Base-by-base conservation (phyloP, 2,329 filamentous ascomycete species). In the Tolypocladium capitatum region DNA sequence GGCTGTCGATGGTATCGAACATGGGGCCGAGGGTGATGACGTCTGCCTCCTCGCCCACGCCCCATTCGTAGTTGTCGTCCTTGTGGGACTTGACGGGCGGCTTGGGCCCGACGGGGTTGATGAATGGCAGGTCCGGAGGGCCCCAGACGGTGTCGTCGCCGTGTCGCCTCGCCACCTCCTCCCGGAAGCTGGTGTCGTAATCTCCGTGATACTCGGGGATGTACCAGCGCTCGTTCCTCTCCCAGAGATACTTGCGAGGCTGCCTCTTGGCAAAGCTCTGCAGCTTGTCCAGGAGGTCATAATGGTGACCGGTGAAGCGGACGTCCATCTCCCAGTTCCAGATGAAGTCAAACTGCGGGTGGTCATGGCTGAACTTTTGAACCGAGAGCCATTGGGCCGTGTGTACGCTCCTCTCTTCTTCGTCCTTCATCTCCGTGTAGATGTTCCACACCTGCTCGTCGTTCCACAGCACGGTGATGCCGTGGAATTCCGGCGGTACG, bases 321-420 rank as follows among this genome's bases (percentile, higher is more conserved):
- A 83, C 81, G 59, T 92, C 86, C 66, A 88, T 85, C 60, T 92
- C 87, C 86, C 85, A 90, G 61, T 91, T 90, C 85, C 86, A 92
- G 55, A 88, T 74, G 56, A 78, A 88, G 55, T 90, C 84, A 53
- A 86, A 92, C 56, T 91, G 80, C 0, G 84, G 84, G 56, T 88
- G 82, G 45, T 84, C 82, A 57, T 84, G 75, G 49, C 78, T 78
- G 59, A 90, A 89, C 64, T 82, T 83, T 60, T 89, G 85, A 2
- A 89, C 73, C 6, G 83, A 82, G 54, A 87, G 73, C 71, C 82
- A 86, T 57, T 86, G 82, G 30, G 75, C 71, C 28, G 72, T 72
- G 55, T 80, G 75, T n/a, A 79, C 78, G 46, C 65, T 70, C 51
- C 70, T 63, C 48, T 72, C 70, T 46, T 71, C 65, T 7, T 66